A percentile compares a stretch with the other conserved stretches of the same genome.
phyloP scores from a whole-genome alignment of 2,329 filamentous ascomycete species.

The Alternaria conjuncta region DNA sequence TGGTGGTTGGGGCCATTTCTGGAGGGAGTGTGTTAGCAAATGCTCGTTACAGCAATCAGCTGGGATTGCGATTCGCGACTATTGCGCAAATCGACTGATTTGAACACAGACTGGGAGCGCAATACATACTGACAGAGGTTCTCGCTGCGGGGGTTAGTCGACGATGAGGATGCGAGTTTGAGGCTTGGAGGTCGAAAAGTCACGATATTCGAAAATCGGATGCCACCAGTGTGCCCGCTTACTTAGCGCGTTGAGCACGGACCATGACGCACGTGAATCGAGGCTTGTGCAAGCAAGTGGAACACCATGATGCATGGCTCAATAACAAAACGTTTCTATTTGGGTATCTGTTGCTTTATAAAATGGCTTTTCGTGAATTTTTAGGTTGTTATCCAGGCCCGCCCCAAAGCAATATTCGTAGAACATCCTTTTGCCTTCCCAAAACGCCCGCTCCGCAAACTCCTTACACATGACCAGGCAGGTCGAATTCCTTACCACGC shows the following conservation, averaged over 20 bases:
- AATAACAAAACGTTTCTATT: background rate
- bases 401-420: background rate
- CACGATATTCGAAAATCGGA: slow-evolving; percentile 20
- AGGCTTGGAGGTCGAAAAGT: slow-evolving; percentile 26
- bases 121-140: slow-evolving; percentile 34
- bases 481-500: slow-evolving; percentile 38
- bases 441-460: slow-evolving; percentile 19
- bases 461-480: slow-evolving; percentile 47
- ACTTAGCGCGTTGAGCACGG: slow-evolving; percentile 18
- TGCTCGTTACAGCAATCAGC: background rate
- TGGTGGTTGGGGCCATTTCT: slow-evolving; percentile 52
- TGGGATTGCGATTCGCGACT: background rate
- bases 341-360: slow-evolving; percentile 8
- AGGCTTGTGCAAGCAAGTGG: background rate
- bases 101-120: background rate
- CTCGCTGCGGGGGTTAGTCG: slow-evolving; percentile 36
- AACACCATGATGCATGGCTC: background rate
- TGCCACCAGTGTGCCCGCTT: slow-evolving; percentile 25
- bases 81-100: background rate
- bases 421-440: slow-evolving; percentile 2
- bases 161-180: slow-evolving; percentile 28
- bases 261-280: slow-evolving; percentile 9
- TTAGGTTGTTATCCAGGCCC: background rate
- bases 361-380: background rate
- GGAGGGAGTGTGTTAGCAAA: slow-evolving; percentile 25